Conservation (phyloP, 2,329 filamentous ascomycete genomes). For the Colletotrichum lini region DNA sequence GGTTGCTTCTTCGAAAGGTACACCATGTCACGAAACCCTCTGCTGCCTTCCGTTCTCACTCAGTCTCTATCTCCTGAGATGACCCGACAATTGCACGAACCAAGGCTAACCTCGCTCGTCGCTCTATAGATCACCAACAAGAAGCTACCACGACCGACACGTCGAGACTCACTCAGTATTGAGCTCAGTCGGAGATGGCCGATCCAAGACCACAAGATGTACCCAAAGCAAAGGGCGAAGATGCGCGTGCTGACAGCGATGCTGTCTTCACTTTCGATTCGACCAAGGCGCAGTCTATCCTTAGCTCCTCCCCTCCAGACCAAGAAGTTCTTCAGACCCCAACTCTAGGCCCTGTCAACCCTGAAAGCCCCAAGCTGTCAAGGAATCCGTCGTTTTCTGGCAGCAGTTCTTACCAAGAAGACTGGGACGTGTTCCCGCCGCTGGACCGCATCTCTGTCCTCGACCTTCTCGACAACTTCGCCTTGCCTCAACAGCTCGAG, state of each 20-base stretch:
- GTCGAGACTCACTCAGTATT: neutral
- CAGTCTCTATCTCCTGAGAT: neutral
- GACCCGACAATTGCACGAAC: neutral
- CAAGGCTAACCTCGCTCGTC: neutral
- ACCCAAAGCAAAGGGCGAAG: conserved; percentile 55
- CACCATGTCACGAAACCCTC: no score
- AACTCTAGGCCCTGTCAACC: conserved; percentile 61
- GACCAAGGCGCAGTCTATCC: conserved; percentile 56
- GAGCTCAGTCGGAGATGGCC: conserved; percentile 50
- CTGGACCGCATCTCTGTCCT: conserved; percentile 92
- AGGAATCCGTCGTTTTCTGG: conserved; percentile 86
- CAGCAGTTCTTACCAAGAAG: conserved; percentile 88
- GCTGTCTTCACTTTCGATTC: conserved; percentile 58
- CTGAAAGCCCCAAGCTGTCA: conserved; percentile 73
- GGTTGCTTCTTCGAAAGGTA: conserved; percentile 2
- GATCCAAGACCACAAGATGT: conserved; percentile 48
- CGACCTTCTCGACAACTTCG: conserved; percentile 94
- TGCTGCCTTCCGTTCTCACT: neutral
- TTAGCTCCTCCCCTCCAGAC: conserved; percentile 60
- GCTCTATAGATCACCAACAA: neutral
- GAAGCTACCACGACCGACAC: neutral
- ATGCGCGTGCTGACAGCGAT: conserved; percentile 60
- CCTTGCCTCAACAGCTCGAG: conserved; percentile 90
- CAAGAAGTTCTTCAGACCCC: conserved; percentile 64
- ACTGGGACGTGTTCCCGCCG: conserved; percentile 89